These are phyloP conservation scores for Harringtonia aguacate DNA, from an alignment of 2,329 filamentous ascomycete genomes.

Conservation along the genomic window DNA sequence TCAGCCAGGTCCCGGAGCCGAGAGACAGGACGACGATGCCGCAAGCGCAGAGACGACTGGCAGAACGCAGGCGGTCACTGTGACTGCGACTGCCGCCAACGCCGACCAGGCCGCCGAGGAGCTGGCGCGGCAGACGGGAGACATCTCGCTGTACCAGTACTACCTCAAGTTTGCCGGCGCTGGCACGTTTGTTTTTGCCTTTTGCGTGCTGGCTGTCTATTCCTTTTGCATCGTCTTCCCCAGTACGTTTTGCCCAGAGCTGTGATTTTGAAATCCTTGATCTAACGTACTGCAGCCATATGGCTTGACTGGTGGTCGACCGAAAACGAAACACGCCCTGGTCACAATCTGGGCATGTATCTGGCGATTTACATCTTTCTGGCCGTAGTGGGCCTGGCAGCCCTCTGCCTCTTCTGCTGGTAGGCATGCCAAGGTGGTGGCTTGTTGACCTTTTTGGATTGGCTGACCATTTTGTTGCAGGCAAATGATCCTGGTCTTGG, in stretches of 20 bases:
- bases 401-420: neutral
- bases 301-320: slow-evolving; percentile 17
- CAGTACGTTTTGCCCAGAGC: slow-evolving; percentile 4
- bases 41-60: neutral
- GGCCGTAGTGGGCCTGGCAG: neutral
- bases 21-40: neutral
- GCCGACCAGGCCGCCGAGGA: neutral
- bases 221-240: slow-evolving; percentile 17
- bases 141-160: slow-evolving; percentile 1
- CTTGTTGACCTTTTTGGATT: neutral
- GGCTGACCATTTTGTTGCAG: neutral
- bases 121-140: neutral
- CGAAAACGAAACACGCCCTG: neutral
- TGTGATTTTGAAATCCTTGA: neutral
- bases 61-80: neutral
- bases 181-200: neutral
- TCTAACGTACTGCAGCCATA: slow-evolving; percentile 2
- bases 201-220: slow-evolving; percentile 11
- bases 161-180: neutral
- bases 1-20: neutral
- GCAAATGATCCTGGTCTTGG: slow-evolving; percentile 2
- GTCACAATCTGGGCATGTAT: slow-evolving; percentile 3
- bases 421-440: neutral
- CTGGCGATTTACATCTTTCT: slow-evolving; percentile 3
- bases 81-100: neutral